Conservation (phyloP, 2,329 filamentous ascomycete species). For the Cytospora chrysosperma region DNA sequence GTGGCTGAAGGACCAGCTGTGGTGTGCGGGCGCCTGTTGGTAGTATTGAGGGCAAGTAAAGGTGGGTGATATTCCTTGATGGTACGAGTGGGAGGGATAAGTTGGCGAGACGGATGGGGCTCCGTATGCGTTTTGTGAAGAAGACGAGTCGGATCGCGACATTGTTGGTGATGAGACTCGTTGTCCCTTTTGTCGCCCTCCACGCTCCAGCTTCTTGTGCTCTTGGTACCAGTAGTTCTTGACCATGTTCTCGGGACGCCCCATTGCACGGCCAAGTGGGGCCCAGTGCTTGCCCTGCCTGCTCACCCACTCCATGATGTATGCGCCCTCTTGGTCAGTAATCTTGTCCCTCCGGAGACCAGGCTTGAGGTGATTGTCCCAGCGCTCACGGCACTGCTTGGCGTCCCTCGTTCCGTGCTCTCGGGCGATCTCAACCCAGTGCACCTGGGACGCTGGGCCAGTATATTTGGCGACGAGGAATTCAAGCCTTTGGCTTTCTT, state of each 20-base stretch:
- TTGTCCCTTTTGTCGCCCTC: not conserved
- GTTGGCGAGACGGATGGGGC: not conserved
- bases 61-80: not conserved
- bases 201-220: conserved; percentile 17
- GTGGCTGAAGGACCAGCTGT: not conserved
- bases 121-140: not conserved
- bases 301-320: conserved; percentile 75
- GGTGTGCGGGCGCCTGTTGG: not conserved
- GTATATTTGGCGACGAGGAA: not conserved
- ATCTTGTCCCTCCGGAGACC: conserved; percentile 41
- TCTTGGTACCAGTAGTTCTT: conserved; percentile 80
- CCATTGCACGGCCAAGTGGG: conserved; percentile 77
- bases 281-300: conserved; percentile 87
- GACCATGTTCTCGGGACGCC: conserved; percentile 86
- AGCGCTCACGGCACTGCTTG: conserved; percentile 94
- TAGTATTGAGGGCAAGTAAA: not conserved
- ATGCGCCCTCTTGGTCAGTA: conserved; percentile 63
- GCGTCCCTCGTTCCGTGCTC: conserved; percentile 75
- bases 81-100: not conserved
- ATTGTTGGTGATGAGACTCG: not conserved
- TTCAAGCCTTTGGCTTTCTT: not conserved
- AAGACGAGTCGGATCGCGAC: conserved; percentile 8
- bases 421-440: conserved; percentile 86
- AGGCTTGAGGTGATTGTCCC: conserved; percentile 88
- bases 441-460: not conserved